Evolutionary conservation across 371 early-diverging fungal genomes (phyloP).

Genomic region (Actinomortierella ambigua): DNA sequence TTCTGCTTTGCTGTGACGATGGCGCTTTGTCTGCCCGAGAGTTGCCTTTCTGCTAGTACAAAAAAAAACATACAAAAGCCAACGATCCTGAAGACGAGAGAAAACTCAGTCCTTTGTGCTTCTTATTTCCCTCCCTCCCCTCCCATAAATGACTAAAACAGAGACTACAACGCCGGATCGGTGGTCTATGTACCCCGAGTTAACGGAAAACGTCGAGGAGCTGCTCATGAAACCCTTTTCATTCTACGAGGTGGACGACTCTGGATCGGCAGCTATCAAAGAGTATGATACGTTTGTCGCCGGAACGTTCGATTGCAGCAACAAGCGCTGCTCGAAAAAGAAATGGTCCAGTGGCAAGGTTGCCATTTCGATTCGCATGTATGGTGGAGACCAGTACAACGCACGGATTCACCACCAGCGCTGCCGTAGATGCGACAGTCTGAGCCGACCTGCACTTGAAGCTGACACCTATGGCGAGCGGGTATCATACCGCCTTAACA

Average conservation of each 20-base stretch:
- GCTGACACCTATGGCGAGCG: slow-evolving; percentile 14
- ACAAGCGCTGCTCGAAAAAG: slow-evolving; percentile 5
- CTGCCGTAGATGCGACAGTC: slow-evolving; percentile 7
- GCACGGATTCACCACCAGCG: slow-evolving; percentile 10
- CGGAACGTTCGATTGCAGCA: slow-evolving; percentile 4
- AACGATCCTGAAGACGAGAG: too few relatives aligned
- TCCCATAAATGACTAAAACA: not conserved
- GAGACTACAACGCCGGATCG: not conserved
- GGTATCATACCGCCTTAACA: slow-evolving; percentile 12
- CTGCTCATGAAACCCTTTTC: slow-evolving; percentile 6
- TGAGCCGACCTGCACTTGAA: slow-evolving; percentile 11
- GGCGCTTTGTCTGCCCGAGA: too few relatives aligned
- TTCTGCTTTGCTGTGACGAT: too few relatives aligned
- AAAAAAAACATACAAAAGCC: too few relatives aligned
- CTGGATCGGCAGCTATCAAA: slow-evolving; percentile 4
- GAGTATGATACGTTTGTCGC: slow-evolving; percentile 11
- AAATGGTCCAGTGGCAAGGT: slow-evolving; percentile 14
- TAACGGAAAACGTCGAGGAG: slow-evolving; percentile 1
- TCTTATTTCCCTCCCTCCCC: too few relatives aligned
- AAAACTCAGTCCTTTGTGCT: too few relatives aligned
- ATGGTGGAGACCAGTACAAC: slow-evolving; percentile 11
- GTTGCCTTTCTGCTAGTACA: too few relatives aligned
- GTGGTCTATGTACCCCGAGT: slow-evolving; percentile 11
- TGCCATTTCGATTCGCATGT: slow-evolving; percentile 12
- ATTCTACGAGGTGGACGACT: slow-evolving; percentile 8